Evolutionary conservation across 2,329 filamentous ascomycete genomes (phyloP), one percentile per base, ranked within the genome.

Genomic region (Curvularia spicifera): DNA sequence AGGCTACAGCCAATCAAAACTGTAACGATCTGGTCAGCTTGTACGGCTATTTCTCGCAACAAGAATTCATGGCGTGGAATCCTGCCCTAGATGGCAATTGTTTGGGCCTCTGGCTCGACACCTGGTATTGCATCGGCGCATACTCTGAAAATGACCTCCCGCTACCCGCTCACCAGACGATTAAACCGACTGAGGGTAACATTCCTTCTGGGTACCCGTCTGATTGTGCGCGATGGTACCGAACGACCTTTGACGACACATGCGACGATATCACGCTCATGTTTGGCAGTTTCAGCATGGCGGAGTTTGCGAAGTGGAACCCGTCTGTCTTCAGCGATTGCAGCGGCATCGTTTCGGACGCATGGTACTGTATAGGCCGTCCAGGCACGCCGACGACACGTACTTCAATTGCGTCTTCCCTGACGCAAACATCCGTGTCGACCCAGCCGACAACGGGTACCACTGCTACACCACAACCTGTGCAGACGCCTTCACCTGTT

Each of bases 41-140:
- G 37, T 42, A 51, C 26, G 48, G 48, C 26, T 51, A 51, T 37
- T 51, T 51, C 37, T 51, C 48, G 5, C 48, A 51, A 51, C 9
- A 51, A 22, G 35, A 51, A 15, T 51, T 42, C 48, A 18, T 51
- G 35, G 10, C 37, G 24, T 51, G 35, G 48, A 51, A 51, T n/a
- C 48, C 48, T 13, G 48, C 26, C 6, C 48, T 51, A 5, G 24
- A 33, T 22, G 35, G 48, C 26, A 51, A 51, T 51, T 51, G 48
- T 24, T 8, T 33, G 8, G 48, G 48, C 12, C 48, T 51, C 18
- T 51, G 35, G 48, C 48, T 51, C 37, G 26, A 51, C 26, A 51
- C 35, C 13, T 51, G 48, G 48, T 51, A 51, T 15, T 51, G 48
- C 13, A 37, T 51, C 8, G 48, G 48, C 37, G 48, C 48, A 33